phyloP scores from a whole-genome alignment of 179 eudicot species.

The Beta corolliflora region DNA sequence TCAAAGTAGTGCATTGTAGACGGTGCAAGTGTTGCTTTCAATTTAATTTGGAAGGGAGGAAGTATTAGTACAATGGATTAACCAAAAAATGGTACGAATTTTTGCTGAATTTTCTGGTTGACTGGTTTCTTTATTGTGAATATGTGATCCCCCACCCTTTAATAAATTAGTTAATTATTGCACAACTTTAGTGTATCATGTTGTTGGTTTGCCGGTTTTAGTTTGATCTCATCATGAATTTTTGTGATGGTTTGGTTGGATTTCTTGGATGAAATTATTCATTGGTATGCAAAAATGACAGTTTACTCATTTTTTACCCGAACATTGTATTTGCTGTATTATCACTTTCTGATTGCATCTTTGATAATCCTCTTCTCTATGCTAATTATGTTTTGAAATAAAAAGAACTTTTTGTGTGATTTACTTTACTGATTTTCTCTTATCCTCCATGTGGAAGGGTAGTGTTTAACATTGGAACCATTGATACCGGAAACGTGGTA shows the following conservation, averaged over 20 bases:
- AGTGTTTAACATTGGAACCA: conserved; percentile 1
- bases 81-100: neutral
- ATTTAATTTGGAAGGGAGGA: too few relatives aligned
- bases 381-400: neutral
- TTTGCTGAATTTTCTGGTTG: too few relatives aligned
- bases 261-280: neutral
- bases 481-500: too few relatives aligned
- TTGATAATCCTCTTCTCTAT: neutral
- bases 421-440: neutral
- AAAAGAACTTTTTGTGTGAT: neutral
- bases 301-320: neutral
- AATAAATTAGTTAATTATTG: neutral
- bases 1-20: too few relatives aligned
- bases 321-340: neutral
- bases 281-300: neutral
- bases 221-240: neutral
- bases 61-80: neutral
- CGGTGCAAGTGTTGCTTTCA: too few relatives aligned
- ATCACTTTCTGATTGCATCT: neutral
- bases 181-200: neutral
- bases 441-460: neutral
- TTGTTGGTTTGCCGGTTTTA: neutral
- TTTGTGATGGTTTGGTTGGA: conserved; percentile 1
- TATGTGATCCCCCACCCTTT: neutral
- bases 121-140: neutral